These are phyloP conservation scores for Gnomoniopsis smithogilvyi DNA, from an alignment of 2,329 filamentous ascomycete species.

Conservation along the genomic window DNA sequence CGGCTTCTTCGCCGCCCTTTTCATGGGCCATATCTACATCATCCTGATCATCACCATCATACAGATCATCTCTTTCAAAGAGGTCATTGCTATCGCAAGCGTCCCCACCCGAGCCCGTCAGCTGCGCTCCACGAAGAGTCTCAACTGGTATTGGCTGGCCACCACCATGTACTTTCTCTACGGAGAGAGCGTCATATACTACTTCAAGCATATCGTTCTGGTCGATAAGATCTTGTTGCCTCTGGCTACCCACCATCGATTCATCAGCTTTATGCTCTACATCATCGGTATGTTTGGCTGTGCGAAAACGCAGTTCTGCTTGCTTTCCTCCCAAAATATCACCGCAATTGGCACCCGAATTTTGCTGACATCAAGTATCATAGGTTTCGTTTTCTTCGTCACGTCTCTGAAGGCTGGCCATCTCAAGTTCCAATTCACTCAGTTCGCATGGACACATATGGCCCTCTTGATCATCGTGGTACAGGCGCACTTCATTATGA, in stretches of 20 bases:
- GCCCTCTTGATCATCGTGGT: slow-evolving; percentile 96
- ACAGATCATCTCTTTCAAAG: slow-evolving; percentile 97
- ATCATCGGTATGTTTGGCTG: slow-evolving; percentile 72
- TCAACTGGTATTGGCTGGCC: slow-evolving; percentile 99
- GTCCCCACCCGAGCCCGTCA: slow-evolving; percentile 89
- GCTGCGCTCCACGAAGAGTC: slow-evolving; percentile 87
- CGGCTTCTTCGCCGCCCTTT: slow-evolving; percentile 86
- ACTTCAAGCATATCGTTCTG: slow-evolving; percentile 97
- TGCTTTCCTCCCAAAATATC: neutral
- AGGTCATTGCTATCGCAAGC: slow-evolving; percentile 96
- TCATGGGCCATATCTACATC: slow-evolving; percentile 96
- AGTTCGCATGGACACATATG: slow-evolving; percentile 99
- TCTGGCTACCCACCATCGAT: slow-evolving; percentile 93
- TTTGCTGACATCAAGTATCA: slow-evolving; percentile 17
- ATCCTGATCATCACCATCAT: slow-evolving; percentile 88
- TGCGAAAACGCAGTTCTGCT: neutral
- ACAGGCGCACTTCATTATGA: slow-evolving; percentile 99
- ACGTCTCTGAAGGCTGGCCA: slow-evolving; percentile 90
- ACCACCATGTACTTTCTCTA: slow-evolving; percentile 99
- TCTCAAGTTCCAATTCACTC: slow-evolving; percentile 98
- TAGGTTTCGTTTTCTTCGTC: slow-evolving; percentile 98
- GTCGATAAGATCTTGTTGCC: slow-evolving; percentile 92
- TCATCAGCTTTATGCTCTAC: slow-evolving; percentile 98
- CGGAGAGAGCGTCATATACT: slow-evolving; percentile 98
- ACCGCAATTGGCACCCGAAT: neutral